Evolutionary conservation across 1,284 basidiomycete species (phyloP).

Genomic region (Cutaneotrichosporon curvatum): DNA sequence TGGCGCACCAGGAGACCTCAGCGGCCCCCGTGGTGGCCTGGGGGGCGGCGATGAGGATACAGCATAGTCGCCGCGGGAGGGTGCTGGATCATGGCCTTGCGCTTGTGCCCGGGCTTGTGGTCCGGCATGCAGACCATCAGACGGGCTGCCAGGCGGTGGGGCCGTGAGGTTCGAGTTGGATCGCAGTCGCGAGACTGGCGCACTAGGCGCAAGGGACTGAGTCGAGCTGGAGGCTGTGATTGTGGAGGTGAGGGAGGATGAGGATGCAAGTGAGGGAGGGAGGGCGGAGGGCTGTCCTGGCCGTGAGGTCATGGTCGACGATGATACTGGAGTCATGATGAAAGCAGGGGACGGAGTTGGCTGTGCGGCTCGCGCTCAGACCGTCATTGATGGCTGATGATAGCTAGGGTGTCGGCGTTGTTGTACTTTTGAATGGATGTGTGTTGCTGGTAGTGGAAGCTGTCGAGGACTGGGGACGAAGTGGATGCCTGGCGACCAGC

Average conservation of each 20-base stretch:
- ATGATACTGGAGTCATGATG: too few species aligned
- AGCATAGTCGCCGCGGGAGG: neutral
- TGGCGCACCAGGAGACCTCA: constrained; percentile 8
- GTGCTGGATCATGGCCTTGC: neutral
- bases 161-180: constrained; percentile 8
- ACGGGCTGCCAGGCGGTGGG: neutral
- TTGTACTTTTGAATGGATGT: too few species aligned
- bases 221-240: constrained; percentile 6
- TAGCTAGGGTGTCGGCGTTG: too few species aligned
- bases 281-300: neutral
- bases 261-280: neutral
- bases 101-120: neutral
- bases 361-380: too few species aligned
- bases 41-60: constrained; percentile 5
- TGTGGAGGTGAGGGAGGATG: neutral
- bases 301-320: neutral
- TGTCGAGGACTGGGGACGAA: too few species aligned
- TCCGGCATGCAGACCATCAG: neutral
- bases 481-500: too few species aligned
- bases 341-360: too few species aligned
- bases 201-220: constrained; percentile 2
- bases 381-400: too few species aligned
- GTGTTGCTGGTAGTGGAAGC: too few species aligned
- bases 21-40: constrained; percentile 7
- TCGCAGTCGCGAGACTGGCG: constrained; percentile 4